Evolutionary conservation across 495 filamentous ascomycete species (phyloP).

Genomic region (Podospora australis): DNA sequence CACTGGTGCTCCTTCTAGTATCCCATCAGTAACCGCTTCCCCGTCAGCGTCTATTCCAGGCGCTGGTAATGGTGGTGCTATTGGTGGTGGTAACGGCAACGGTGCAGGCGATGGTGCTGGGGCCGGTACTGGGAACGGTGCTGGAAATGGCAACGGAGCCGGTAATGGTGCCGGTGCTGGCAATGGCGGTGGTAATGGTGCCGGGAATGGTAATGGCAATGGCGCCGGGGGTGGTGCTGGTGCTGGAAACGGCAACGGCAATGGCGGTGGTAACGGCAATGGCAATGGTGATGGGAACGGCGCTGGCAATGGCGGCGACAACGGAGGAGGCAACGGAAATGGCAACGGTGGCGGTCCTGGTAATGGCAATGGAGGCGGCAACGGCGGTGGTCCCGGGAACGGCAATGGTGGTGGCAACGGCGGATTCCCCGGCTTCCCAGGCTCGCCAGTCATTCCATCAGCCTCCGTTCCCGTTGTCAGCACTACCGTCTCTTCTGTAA

Average conservation of each 20-base stretch:
- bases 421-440: no score
- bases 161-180: not conserved
- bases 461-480: no score
- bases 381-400: no score
- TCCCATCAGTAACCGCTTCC: not conserved
- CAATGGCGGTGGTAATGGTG: not conserved
- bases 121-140: not conserved
- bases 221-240: no score
- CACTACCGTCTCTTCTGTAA: no score
- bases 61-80: not conserved
- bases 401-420: no score
- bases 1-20: not conserved
- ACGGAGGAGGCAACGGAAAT: not conserved
- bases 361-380: not conserved
- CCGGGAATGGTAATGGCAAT: no score
- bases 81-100: not conserved
- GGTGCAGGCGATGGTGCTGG: not conserved
- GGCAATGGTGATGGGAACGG: not conserved
- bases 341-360: not conserved
- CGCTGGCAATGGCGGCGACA: not conserved
- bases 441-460: no score
- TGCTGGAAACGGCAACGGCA: not conserved
- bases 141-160: not conserved
- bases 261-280: not conserved
- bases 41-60: not conserved